Percentiles rank a stretch among this genome's conserved stretches.
These are phyloP conservation scores for Auriculariales sp. DNA, from an alignment of 768 basidiomycete species.

Conservation along the genomic window DNA sequence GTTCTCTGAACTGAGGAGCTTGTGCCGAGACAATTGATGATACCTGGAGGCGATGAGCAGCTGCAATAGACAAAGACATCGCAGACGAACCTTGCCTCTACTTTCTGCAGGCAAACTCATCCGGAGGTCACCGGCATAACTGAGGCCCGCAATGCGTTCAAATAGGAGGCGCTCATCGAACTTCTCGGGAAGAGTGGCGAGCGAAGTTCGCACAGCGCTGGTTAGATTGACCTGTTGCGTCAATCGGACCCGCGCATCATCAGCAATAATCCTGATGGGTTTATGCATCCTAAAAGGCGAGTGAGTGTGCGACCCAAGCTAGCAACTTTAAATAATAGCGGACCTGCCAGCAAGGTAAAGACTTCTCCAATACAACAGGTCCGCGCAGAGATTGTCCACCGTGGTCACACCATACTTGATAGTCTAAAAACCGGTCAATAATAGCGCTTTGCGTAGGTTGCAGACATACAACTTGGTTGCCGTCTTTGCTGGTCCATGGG, in stretches of 20 bases:
- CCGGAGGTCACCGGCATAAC: slow-evolving; percentile 80
- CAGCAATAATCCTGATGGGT: slow-evolving; percentile 82
- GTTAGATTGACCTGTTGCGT: slow-evolving; percentile 90
- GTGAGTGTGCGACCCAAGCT: too few relatives aligned
- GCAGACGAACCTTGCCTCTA: slow-evolving; percentile 77
- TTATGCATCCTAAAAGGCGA: slow-evolving; percentile 99
- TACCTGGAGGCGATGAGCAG: too few relatives aligned
- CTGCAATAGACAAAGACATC: too few relatives aligned
- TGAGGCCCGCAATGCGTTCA: slow-evolving; percentile 70
- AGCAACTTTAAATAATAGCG: too few relatives aligned
- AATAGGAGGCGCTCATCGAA: slow-evolving; percentile 79
- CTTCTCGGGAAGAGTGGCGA: slow-evolving; percentile 67
- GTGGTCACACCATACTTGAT: slow-evolving; percentile 97
- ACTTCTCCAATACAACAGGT: slow-evolving; percentile 84
- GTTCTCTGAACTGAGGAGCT: slow-evolving; percentile 66
- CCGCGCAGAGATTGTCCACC: slow-evolving; percentile 74
- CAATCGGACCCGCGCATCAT: slow-evolving; percentile 81
- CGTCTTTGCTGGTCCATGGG: slow-evolving; percentile 50
- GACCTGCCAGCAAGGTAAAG: slow-evolving; percentile 88
- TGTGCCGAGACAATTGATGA: slow-evolving; percentile 81
- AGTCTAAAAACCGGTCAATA: slow-evolving; percentile 41
- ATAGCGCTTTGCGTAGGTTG: background rate
- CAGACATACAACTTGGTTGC: slow-evolving; percentile 10
- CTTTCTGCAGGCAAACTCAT: slow-evolving; percentile 95
- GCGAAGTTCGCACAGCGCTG: slow-evolving; percentile 79